These are phyloP conservation scores for Leptographium procerum DNA, from an alignment of 2,329 filamentous ascomycete genomes.

Conservation along the genomic window DNA sequence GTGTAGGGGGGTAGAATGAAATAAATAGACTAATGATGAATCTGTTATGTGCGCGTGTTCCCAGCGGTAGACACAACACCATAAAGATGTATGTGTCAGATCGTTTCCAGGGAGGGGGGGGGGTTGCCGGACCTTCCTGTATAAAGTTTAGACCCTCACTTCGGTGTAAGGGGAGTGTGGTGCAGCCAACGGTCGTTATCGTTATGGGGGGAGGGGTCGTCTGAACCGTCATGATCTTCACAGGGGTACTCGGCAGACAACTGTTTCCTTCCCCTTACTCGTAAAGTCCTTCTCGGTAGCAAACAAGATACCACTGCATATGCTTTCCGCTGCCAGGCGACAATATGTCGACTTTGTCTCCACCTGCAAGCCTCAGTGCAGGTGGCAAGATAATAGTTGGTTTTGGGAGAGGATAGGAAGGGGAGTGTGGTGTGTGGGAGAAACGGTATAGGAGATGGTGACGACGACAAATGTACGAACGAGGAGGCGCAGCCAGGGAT, in stretches of 20 bases:
- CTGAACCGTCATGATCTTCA: constrained; percentile 28
- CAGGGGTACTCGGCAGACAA: constrained; percentile 16
- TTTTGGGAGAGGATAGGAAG: background rate
- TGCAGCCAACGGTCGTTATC: background rate
- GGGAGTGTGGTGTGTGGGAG: background rate
- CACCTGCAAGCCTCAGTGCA: background rate
- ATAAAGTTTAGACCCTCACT: background rate
- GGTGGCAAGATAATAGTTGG: background rate
- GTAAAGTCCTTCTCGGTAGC: background rate
- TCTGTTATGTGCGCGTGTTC: background rate
- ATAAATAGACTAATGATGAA: background rate
- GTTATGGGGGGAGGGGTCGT: constrained; percentile 19
- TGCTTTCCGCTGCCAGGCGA: background rate
- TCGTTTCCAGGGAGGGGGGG: background rate
- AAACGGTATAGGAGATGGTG: background rate
- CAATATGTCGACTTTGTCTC: background rate
- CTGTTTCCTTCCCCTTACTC: background rate
- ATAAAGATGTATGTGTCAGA: background rate
- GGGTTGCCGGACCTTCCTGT: background rate
- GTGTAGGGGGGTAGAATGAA: background rate
- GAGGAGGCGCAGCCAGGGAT: constrained; percentile 24
- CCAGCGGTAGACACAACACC: background rate
- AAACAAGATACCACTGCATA: background rate
- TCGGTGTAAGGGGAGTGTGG: background rate
- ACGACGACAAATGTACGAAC: constrained; percentile 12